These are phyloP conservation scores for Nitzschia sp. DNA, from an alignment of 108 stramenopile genomes.

Conservation along the genomic window DNA sequence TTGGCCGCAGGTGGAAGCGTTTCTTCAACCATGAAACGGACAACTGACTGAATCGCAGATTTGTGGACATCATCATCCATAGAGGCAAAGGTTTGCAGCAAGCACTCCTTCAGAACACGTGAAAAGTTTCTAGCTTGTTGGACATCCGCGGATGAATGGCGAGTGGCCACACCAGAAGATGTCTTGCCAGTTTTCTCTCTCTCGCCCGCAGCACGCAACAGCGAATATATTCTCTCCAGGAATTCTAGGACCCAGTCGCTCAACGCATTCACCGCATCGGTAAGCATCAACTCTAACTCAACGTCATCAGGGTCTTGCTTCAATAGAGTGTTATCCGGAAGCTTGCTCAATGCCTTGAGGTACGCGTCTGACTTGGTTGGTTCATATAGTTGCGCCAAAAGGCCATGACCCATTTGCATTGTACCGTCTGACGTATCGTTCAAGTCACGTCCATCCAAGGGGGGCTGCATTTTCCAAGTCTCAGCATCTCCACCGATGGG, in stretches of 20 bases:
- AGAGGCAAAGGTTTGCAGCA: slow-evolving; percentile 72
- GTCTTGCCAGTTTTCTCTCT: slow-evolving; percentile 78
- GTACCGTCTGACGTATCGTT: slow-evolving; percentile 41
- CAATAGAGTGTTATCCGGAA: slow-evolving; percentile 68
- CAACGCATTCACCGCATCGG: slow-evolving; percentile 69
- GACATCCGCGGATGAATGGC: slow-evolving; percentile 77
- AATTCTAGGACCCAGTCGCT: slow-evolving; percentile 81
- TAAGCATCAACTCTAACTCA: slow-evolving; percentile 44
- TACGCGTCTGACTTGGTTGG: slow-evolving; percentile 49
- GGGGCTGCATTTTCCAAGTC: slow-evolving; percentile 21
- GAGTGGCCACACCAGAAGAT: slow-evolving; percentile 58
- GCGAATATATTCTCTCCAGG: slow-evolving; percentile 79
- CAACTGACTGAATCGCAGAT: slow-evolving; percentile 59
- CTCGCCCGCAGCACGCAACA: slow-evolving; percentile 77
- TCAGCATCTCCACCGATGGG: slow-evolving; percentile 58
- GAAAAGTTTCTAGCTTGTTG: slow-evolving; percentile 77
- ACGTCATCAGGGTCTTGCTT: slow-evolving; percentile 33
- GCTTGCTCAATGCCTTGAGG: slow-evolving; percentile 42
- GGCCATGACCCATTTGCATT: slow-evolving; percentile 45
- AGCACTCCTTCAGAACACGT: slow-evolving; percentile 72
- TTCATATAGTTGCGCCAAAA: slow-evolving; percentile 44
- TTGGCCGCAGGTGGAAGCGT: slow-evolving; percentile 77
- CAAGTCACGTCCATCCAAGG: neutral
- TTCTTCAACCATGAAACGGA: slow-evolving; percentile 69
- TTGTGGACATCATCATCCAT: slow-evolving; percentile 72